phyloP scores from a whole-genome alignment of 495 filamentous ascomycete species.

The Aspergillus nanangensis region DNA sequence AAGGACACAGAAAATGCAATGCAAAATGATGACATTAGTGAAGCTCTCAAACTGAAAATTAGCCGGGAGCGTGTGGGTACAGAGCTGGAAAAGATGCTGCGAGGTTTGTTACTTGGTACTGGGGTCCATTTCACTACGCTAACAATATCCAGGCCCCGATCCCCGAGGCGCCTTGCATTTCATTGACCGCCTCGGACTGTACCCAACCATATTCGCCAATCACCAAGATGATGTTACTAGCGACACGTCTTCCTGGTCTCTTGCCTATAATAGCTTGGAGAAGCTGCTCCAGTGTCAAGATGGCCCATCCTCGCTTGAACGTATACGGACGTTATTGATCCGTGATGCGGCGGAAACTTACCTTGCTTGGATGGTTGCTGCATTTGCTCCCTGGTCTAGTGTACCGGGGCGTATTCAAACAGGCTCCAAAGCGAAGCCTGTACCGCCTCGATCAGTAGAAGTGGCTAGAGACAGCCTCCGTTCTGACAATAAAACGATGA shows the following conservation, averaged over 20 bases:
- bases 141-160: slow-evolving; percentile 50
- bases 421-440: slow-evolving; percentile 40
- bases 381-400: slow-evolving; percentile 71
- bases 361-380: slow-evolving; percentile 70
- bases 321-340: slow-evolving; percentile 48
- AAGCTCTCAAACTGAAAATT: slow-evolving; percentile 81
- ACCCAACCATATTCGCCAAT: slow-evolving; percentile 68
- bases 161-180: slow-evolving; percentile 64
- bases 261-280: slow-evolving; percentile 35
- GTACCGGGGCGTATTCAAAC: slow-evolving; percentile 39
- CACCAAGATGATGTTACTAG: slow-evolving; percentile 47
- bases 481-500: slow-evolving; percentile 64
- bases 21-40: slow-evolving; percentile 65
- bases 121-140: slow-evolving; percentile 5
- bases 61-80: slow-evolving; percentile 80
- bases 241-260: slow-evolving; percentile 33
- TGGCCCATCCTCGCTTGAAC: slow-evolving; percentile 8
- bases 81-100: slow-evolving; percentile 89
- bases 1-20: slow-evolving; percentile 64
- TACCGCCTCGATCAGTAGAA: slow-evolving; percentile 48
- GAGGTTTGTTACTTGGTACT: slow-evolving; percentile 44
- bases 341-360: slow-evolving; percentile 56
- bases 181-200: slow-evolving; percentile 70
- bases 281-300: slow-evolving; percentile 19
- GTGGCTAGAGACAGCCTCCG: slow-evolving; percentile 76